Evolutionary conservation across 768 basidiomycete genomes (phyloP).

Genomic region (Agaricus blazei): DNA sequence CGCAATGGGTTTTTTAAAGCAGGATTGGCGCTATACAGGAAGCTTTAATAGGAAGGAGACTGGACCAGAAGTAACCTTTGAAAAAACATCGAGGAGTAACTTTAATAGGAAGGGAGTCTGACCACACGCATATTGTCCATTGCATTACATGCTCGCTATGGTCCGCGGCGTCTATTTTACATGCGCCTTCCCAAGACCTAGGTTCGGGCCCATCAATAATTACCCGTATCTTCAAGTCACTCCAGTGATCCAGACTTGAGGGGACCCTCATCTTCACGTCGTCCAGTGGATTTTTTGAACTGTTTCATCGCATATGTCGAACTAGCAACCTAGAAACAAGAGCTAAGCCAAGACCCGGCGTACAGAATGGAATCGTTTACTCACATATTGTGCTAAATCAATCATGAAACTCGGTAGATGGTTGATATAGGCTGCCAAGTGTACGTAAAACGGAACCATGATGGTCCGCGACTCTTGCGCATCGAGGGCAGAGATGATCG

Average conservation of each 20-base stretch:
- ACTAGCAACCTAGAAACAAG: constrained; percentile 43
- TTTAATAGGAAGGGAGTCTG: too few species aligned
- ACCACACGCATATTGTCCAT: too few species aligned
- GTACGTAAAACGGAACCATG: constrained; percentile 66
- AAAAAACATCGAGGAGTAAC: too few species aligned
- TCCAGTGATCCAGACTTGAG: not conserved
- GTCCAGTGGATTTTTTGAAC: constrained; percentile 61
- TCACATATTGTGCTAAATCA: constrained; percentile 75
- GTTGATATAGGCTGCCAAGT: constrained; percentile 51
- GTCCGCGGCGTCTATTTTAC: too few species aligned
- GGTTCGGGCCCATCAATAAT: not conserved
- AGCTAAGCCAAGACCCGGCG: not conserved
- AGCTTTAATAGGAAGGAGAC: too few species aligned
- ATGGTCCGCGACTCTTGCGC: constrained; percentile 71
- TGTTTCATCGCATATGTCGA: constrained; percentile 70
- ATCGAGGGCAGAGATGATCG: constrained; percentile 77
- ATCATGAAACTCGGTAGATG: constrained; percentile 67
- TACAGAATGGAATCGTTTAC: constrained; percentile 12
- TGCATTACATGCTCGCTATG: too few species aligned
- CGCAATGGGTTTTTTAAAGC: too few species aligned
- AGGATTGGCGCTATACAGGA: too few species aligned
- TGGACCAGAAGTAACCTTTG: too few species aligned
- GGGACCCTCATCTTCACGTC: constrained; percentile 49
- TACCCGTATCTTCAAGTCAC: constrained; percentile 1
- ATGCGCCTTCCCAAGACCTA: too few species aligned